Base-by-base conservation (phyloP, 1,284 basidiomycete species). In the Pterulicium gracile region DNA sequence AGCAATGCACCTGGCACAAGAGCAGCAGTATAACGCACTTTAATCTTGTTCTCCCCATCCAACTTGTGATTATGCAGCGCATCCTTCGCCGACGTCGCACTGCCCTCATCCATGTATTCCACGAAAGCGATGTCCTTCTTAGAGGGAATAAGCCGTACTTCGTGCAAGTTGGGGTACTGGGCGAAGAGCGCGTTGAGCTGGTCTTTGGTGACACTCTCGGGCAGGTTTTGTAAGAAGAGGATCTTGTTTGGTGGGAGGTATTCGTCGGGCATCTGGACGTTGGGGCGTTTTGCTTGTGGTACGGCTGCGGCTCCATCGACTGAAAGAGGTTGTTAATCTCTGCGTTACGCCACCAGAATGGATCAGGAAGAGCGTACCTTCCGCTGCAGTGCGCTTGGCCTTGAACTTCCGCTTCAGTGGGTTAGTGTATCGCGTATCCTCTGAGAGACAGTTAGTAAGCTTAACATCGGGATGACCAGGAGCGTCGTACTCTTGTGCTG, bases 231-330 rank as follows among this genome's bases (percentile, higher is more conserved):
- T 53, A 98, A 64, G 75, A 99, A 99, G 47, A 99, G 77, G 66
- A 98, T 95, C 64, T 93, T 93, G 85, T 99, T 98, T 23, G 95
- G 95, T 3, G 96, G 96, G 4, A 98, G 77, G 66, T 98, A 98
- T 65, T 98, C 95, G 84, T 99, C 95, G 23, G 96, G 94, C 88
- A 96, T 94, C 61, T 92, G 88, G 52, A 98, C 84, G 54, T 82
- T 79, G 24, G 86, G 84, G 47, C 88, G 75, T 63, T 83, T 87
- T 20, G 83, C 66, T 35, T 74, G 75, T 15, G 86, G 77, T 13
- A 69, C 65, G 5, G 82, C 70, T 14, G 76, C 67, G 24, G 73
- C 77, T 24, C 86, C 84, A 43, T 89, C 87, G 62, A 82, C 82
- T 85, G 52, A 44, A 44, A 17, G 47, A 52, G 49, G 19, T 52